phyloP scores from a whole-genome alignment of 768 basidiomycete genomes.

The Rhodotorula paludigena region DNA sequence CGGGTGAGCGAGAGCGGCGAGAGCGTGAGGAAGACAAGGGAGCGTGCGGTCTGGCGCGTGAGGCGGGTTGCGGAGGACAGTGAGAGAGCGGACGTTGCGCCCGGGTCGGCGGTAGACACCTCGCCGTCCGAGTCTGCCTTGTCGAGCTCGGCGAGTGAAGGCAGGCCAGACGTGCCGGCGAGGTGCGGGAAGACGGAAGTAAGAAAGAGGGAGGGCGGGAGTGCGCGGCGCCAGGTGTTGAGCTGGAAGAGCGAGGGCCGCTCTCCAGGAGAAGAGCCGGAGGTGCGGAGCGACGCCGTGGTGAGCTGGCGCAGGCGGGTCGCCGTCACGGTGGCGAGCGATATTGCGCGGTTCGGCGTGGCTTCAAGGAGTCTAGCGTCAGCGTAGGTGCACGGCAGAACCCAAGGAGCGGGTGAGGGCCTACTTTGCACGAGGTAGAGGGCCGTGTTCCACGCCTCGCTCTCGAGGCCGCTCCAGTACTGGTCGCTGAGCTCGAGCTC shows the following conservation, averaged over 20 bases:
- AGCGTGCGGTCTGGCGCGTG: slow-evolving; percentile 25
- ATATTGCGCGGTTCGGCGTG: slow-evolving; percentile 52
- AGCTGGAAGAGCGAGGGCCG: slow-evolving; percentile 55
- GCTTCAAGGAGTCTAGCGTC: no score
- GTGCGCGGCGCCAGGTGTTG: slow-evolving; percentile 47
- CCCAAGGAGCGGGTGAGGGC: slow-evolving; percentile 41
- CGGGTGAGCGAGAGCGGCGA: slow-evolving; percentile 60
- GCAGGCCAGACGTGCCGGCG: slow-evolving; percentile 44
- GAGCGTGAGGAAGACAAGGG: slow-evolving; percentile 46
- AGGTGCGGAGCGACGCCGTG: slow-evolving; percentile 50
- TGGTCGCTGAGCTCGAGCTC: slow-evolving; percentile 69
- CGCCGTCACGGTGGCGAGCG: slow-evolving; percentile 34
- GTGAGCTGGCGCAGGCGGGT: slow-evolving; percentile 49
- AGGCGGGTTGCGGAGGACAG: slow-evolving; percentile 20
- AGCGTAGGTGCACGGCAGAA: slow-evolving; percentile 27
- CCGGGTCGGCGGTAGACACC: background rate
- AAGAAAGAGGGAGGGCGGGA: slow-evolving; percentile 55
- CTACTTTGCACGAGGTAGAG: slow-evolving; percentile 74
- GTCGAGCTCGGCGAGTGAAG: slow-evolving; percentile 13
- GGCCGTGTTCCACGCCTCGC: slow-evolving; percentile 57
- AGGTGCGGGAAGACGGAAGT: slow-evolving; percentile 66
- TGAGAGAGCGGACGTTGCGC: background rate
- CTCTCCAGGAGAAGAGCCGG: slow-evolving; percentile 44
- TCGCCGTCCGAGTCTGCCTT: background rate
- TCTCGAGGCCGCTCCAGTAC: slow-evolving; percentile 75